Evolutionary conservation across 192 early-diverging fungal genomes (phyloP), one percentile per base, ranked within the genome.

Genomic region (Physocladia obscura): DNA sequence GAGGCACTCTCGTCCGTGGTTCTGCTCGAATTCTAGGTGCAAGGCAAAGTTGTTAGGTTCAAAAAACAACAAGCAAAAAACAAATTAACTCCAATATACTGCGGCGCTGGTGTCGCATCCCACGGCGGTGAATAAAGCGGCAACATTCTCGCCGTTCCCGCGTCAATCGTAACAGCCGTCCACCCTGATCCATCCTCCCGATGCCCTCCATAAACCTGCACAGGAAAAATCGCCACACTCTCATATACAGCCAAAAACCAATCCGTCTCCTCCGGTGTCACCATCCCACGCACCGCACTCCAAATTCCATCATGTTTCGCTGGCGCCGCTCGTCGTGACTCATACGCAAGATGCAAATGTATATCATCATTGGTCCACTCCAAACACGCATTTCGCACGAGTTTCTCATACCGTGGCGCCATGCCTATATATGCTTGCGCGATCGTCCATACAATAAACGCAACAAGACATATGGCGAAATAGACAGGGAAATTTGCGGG

Each of bases 61-160:
- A n/a, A n/a, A n/a, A n/a, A n/a, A n/a, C n/a, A n/a, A n/a, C n/a
- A n/a, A n/a, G n/a, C n/a, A n/a, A n/a, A n/a, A n/a, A n/a, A n/a
- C n/a, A n/a, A n/a, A n/a, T n/a, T n/a, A n/a, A n/a, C n/a, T n/a
- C n/a, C n/a, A n/a, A 44, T 44, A 68, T 68, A 68, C 22, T 26
- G 24, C 22, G 65, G 65, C 24, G 65, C 65, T 15, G 65, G 65
- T 21, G 65, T 68, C 24, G 52, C 65, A 27, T 68, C 65, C 65
- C 65, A 68, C 8, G 50, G n/a, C 13, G 65, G 65, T 31, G 17
- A 30, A 57, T 68, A 68, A 6, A 32, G n/a, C 22, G 65, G 65
- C 65, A 68, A 56, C n/a, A 26, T 31, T 6, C 49, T n/a, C 0
- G 31, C 54, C 5, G 30, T 11, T 2, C 15, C 19, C 5, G 27